phyloP scores from a whole-genome alignment of 345 rosid species.

The Dipteronia sinensis region DNA sequence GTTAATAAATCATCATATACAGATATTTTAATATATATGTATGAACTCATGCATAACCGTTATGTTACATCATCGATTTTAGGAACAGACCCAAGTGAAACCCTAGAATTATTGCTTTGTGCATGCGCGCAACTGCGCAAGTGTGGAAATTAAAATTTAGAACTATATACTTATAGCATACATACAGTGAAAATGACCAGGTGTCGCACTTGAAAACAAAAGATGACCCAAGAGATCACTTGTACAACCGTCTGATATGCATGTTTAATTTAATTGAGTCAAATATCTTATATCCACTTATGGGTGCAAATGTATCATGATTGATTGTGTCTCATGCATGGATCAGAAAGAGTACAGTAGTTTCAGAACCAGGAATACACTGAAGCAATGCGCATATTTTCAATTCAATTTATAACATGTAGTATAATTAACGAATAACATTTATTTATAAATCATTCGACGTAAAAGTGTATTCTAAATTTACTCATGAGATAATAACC shows the following conservation, averaged over 20 bases:
- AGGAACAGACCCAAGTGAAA: conserved; percentile 17
- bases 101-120: conserved; percentile 26
- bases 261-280: not conserved
- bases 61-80: not conserved
- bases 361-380: not conserved
- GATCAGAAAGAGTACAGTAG: not conserved
- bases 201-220: not conserved
- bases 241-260: conserved; percentile 17
- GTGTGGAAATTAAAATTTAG: not conserved
- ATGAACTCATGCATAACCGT: not conserved
- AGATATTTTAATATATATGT: not conserved
- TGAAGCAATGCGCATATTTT: no score
- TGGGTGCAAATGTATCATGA: conserved; percentile 10
- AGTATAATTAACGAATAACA: no score
- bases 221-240: conserved; percentile 6
- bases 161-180: not conserved
- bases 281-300: not conserved
- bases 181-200: conserved; percentile 11
- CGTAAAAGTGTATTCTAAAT: no score
- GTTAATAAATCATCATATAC: not conserved
- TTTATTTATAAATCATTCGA: no score
- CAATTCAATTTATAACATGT: no score
- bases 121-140: conserved; percentile 33
- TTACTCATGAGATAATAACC: no score
- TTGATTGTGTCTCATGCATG: not conserved